These are phyloP conservation scores for Globisporangium ultimum DNA, from an alignment of 352 stramenopile genomes.

Conservation along the genomic window DNA sequence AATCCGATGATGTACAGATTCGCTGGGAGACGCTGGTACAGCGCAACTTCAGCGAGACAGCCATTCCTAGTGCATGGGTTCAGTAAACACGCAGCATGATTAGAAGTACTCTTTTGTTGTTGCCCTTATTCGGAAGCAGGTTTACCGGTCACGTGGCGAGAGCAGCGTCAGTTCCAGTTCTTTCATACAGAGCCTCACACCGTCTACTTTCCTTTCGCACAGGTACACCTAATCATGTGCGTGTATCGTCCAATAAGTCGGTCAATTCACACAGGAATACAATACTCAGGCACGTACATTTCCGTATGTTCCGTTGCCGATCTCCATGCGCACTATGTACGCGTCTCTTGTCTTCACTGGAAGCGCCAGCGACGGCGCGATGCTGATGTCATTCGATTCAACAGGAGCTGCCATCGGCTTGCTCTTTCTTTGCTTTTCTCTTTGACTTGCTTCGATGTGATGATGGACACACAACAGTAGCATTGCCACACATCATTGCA, in stretches of 20 bases:
- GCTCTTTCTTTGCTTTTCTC: not conserved
- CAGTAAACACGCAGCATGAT: not conserved
- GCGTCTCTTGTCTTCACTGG: constrained; percentile 8
- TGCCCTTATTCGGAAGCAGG: not conserved
- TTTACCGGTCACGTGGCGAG: constrained; percentile 36
- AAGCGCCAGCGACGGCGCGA: not conserved
- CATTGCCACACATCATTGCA: not conserved
- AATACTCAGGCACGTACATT: constrained; percentile 29
- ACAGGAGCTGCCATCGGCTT: not conserved
- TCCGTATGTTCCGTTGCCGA: constrained; percentile 48
- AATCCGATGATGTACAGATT: constrained; percentile 58
- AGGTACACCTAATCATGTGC: constrained; percentile 37
- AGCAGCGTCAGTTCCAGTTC: constrained; percentile 50
- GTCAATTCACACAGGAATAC: not conserved
- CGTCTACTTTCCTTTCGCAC: constrained; percentile 24
- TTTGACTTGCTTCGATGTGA: not conserved
- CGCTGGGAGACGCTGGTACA: constrained; percentile 39
- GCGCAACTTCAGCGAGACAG: constrained; percentile 45
- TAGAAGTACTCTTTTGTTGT: not conserved
- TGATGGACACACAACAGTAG: not conserved
- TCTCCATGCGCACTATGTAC: constrained; percentile 31
- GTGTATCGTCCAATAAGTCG: not conserved
- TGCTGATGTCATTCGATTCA: not conserved
- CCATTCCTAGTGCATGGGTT: constrained; percentile 15
- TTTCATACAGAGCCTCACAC: constrained; percentile 45